phyloP scores from a whole-genome alignment of 2,329 filamentous ascomycete species.

The Botrytis elliptica region DNA sequence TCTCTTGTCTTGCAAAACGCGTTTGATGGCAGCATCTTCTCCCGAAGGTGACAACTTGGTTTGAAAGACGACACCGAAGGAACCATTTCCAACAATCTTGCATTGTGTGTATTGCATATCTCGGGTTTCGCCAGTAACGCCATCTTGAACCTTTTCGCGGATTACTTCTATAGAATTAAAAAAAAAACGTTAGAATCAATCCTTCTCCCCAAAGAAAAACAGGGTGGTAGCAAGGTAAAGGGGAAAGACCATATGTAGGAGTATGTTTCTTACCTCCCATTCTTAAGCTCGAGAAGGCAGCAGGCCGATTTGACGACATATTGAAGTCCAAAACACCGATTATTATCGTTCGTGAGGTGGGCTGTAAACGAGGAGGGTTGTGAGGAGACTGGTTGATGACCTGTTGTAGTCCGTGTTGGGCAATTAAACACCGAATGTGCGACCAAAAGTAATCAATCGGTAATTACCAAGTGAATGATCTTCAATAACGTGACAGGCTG shows the following conservation, averaged over 20 bases:
- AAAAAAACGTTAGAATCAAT: constrained; percentile 28
- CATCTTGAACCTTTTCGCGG: constrained; percentile 98
- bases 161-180: constrained; percentile 76
- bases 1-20: constrained; percentile 96
- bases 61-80: constrained; percentile 98
- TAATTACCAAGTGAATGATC: constrained; percentile 26
- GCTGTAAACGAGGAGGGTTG: constrained; percentile 47
- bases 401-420: constrained; percentile 56
- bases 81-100: constrained; percentile 99
- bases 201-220: background rate
- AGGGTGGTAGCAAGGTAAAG: background rate
- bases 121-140: constrained; percentile 91
- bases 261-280: constrained; percentile 78
- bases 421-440: constrained; percentile 38
- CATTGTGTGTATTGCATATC: constrained; percentile 98
- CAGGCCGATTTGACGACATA: constrained; percentile 91
- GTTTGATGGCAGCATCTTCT: constrained; percentile 98
- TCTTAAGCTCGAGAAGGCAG: constrained; percentile 82
- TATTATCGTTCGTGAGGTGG: constrained; percentile 44
- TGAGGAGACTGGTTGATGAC: constrained; percentile 42
- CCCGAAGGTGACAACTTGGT: constrained; percentile 97
- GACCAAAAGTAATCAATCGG: constrained; percentile 27
- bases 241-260: constrained; percentile 24
- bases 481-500: constrained; percentile 34
- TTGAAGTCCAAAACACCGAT: constrained; percentile 39